These are phyloP conservation scores for Calonectria pauciramosa DNA, from an alignment of 2,329 filamentous ascomycete species.

Conservation along the genomic window DNA sequence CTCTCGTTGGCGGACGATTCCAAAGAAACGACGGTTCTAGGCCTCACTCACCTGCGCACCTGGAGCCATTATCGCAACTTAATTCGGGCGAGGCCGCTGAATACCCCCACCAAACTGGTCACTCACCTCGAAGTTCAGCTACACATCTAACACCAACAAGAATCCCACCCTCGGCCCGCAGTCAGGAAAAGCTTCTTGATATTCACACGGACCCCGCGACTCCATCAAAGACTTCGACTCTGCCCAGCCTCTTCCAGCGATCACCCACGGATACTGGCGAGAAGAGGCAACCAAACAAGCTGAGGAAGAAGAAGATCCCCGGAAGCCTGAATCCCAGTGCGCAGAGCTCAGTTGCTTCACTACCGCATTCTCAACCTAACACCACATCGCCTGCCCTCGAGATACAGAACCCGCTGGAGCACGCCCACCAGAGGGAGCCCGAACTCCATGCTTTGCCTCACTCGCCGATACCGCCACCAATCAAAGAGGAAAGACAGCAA, in stretches of 20 bases:
- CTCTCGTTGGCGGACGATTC: conserved; percentile 77
- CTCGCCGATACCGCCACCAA: conserved; percentile 36
- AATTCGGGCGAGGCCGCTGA: conserved; percentile 42
- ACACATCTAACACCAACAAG: conserved; percentile 47
- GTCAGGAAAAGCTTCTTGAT: conserved; percentile 64
- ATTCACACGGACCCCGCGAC: conserved; percentile 61
- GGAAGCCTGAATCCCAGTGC: conserved; percentile 87
- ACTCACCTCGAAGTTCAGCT: conserved; percentile 46
- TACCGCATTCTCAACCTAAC: conserved; percentile 62
- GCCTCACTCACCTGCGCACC: conserved; percentile 49
- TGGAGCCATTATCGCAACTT: conserved; percentile 56
- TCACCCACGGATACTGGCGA: conserved; percentile 73
- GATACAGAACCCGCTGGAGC: conserved; percentile 61
- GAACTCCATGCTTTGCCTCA: conserved; percentile 34
- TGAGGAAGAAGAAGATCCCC: conserved; percentile 87
- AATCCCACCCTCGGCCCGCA: conserved; percentile 55
- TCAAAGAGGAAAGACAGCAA: conserved; percentile 38
- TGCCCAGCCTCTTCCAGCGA: conserved; percentile 79
- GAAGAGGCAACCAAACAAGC: conserved; percentile 86
- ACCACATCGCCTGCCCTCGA: conserved; percentile 63
- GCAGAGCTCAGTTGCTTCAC: conserved; percentile 88
- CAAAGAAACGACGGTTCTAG: conserved; percentile 55
- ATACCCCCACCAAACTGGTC: conserved; percentile 46
- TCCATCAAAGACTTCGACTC: conserved; percentile 74
- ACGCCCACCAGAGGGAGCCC: conserved; percentile 34